phyloP scores from a whole-genome alignment of 352 stramenopile species.

The Phytophthora ohioensis region DNA sequence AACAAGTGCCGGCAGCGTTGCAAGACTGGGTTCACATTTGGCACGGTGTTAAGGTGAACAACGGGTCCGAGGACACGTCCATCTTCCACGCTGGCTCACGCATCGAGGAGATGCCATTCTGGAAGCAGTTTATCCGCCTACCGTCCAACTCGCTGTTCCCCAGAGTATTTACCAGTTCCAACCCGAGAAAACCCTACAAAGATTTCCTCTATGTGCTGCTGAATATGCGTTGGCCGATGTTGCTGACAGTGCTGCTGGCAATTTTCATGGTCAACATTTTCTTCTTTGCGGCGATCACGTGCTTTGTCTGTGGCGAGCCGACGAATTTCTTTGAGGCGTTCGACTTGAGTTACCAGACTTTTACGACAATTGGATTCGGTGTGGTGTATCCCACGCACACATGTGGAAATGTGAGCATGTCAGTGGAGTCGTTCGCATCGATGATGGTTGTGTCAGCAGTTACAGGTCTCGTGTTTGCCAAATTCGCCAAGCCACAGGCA shows the following conservation, averaged over 20 bases:
- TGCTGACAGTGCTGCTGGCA: conserved; percentile 64
- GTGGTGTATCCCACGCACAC: conserved; percentile 72
- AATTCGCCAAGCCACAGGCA: conserved; percentile 81
- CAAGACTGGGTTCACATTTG: conserved; percentile 85
- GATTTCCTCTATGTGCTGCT: conserved; percentile 86
- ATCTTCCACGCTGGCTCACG: conserved; percentile 80
- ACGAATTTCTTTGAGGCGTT: conserved; percentile 67
- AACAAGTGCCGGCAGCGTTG: conserved; percentile 67
- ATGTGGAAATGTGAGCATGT: conserved; percentile 78
- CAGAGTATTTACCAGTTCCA: conserved; percentile 59
- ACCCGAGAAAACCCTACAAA: conserved; percentile 80
- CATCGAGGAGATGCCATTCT: conserved; percentile 71
- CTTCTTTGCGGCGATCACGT: conserved; percentile 60
- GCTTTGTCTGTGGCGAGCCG: conserved; percentile 61
- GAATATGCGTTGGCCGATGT: conserved; percentile 84
- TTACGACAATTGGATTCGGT: conserved; percentile 87
- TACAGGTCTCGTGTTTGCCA: conserved; percentile 86
- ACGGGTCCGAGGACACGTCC: conserved; percentile 39
- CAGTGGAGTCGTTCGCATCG: conserved; percentile 80
- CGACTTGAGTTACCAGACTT: conserved; percentile 86
- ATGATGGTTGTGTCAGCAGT: conserved; percentile 86
- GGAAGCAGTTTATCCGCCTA: conserved; percentile 73
- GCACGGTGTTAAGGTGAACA: conserved; percentile 79
- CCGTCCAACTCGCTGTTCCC: conserved; percentile 82
- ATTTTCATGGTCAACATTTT: conserved; percentile 77